These are phyloP conservation scores for Geotrichum reessii DNA, from an alignment of 1,139 yeast species.

Conservation along the genomic window DNA sequence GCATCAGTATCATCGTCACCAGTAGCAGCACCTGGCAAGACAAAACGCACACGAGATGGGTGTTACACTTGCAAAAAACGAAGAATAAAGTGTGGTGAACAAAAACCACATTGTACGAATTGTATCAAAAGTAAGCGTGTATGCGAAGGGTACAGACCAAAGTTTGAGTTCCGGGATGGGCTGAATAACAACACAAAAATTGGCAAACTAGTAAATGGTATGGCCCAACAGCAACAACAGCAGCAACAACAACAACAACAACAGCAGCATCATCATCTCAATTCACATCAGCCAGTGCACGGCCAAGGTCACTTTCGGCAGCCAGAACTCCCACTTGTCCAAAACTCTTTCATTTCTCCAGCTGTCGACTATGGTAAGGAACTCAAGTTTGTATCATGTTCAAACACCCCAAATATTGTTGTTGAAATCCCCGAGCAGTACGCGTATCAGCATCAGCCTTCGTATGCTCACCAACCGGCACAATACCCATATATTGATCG, in stretches of 20 bases:
- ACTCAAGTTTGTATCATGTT: slow-evolving; percentile 8
- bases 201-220: background rate
- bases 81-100: slow-evolving; percentile 29
- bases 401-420: slow-evolving; percentile 2
- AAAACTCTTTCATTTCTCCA: background rate
- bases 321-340: background rate
- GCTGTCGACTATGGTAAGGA: background rate
- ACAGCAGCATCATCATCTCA: background rate
- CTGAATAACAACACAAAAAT: slow-evolving; percentile 6
- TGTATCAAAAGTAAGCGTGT: slow-evolving; percentile 27
- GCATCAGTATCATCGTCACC: background rate
- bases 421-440: slow-evolving; percentile 1
- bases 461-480: background rate
- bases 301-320: background rate
- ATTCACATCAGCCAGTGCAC: background rate
- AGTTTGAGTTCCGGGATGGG: slow-evolving; percentile 19
- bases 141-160: slow-evolving; percentile 22
- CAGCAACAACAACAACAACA: background rate
- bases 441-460: slow-evolving; percentile 4
- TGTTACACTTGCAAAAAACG: slow-evolving; percentile 31
- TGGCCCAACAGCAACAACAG: too few species aligned
- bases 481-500: background rate
- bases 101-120: slow-evolving; percentile 27
- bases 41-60: slow-evolving; percentile 28
- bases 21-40: background rate